These are phyloP conservation scores for Canariomyces notabilis DNA, from an alignment of 2,329 filamentous ascomycete species.

Conservation along the genomic window DNA sequence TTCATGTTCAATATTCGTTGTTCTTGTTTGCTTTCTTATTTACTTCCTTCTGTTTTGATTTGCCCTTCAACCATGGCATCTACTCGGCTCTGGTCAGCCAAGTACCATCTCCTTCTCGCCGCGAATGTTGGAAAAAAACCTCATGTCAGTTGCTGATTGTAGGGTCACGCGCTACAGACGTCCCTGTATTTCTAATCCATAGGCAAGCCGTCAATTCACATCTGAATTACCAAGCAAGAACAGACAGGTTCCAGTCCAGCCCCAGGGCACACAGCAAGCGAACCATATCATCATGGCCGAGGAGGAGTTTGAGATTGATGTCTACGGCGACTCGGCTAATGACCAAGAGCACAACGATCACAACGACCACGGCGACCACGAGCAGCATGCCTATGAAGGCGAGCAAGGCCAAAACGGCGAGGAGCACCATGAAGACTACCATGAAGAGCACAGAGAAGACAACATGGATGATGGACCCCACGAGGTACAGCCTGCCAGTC, in stretches of 20 bases:
- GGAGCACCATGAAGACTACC: slow-evolving; percentile 37
- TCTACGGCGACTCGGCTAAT: slow-evolving; percentile 57
- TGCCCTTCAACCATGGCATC: slow-evolving; percentile 19
- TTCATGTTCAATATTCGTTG: slow-evolving; percentile 22
- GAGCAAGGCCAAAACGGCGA: slow-evolving; percentile 21
- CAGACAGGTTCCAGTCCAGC: slow-evolving; percentile 7
- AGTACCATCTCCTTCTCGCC: slow-evolving; percentile 1
- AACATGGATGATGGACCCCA: slow-evolving; percentile 30
- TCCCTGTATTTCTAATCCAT: slow-evolving; percentile 36
- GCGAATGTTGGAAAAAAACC: slow-evolving; percentile 11
- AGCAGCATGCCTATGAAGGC: slow-evolving; percentile 27
- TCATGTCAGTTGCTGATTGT: slow-evolving; percentile 33
- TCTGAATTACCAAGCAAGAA: slow-evolving; percentile 16
- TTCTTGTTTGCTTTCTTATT: neutral
- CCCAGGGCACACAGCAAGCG: neutral
- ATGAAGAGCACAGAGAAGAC: slow-evolving; percentile 30
- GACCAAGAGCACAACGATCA: slow-evolving; percentile 39
- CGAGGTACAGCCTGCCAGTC: slow-evolving; percentile 30
- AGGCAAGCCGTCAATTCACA: slow-evolving; percentile 29
- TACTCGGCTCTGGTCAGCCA: slow-evolving; percentile 22
- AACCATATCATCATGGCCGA: slow-evolving; percentile 53
- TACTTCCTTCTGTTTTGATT: slow-evolving; percentile 15
- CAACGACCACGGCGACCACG: slow-evolving; percentile 37
- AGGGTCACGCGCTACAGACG: slow-evolving; percentile 33
- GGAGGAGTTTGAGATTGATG: slow-evolving; percentile 68